Base-by-base conservation (phyloP, 495 filamentous ascomycete species). In the Tuber borchii region DNA sequence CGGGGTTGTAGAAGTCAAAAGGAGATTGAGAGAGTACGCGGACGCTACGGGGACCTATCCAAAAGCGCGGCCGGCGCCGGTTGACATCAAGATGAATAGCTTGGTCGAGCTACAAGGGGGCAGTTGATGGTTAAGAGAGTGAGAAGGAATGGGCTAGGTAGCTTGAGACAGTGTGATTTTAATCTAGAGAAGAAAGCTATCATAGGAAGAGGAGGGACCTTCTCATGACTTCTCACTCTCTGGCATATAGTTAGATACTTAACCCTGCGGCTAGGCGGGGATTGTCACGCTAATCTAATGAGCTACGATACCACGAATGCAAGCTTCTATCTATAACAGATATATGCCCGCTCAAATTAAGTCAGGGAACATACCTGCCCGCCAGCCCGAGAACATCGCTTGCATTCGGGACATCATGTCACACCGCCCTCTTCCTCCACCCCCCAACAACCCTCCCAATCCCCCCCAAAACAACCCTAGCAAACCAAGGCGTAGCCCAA, bases 401-500 rank as follows among this genome's bases (percentile, higher is more conserved):
- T 9, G 8, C 31, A 9, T 34, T 34, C 26, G 3, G 1, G 10
- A 19, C 8, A 34, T 65, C 10, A n/a, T 16, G 34, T 65, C 56
- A 34, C 56, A 34, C 71, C 22, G 5, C 39, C 71, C 14, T 45
- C 74, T 5, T 12, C 42, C 69, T 3, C 69, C 74, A 37, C 37
- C 70, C 16, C 42, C 26, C 71, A 26, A 75, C 22, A 45, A 16
- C 43, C 5, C 71, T 26, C 75, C 42, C 75, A 46, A 46, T 40
- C 17, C 40, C 34, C 17, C 42, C 70, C 1, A 82, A 71, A 22
- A 77, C 39, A 6, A 56, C 73, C 5, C 80, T 74, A 26, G 95
- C 95, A 87, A 97, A 95, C 94, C 94, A 97, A 65, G 95, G 95
- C 72, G 95, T 97, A 20, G 89, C 91, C 92, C 91, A 95, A 40